These are phyloP conservation scores for Sphagnum tenellum DNA, from an alignment of 225 moss, liverwort and hornwort species.

Conservation along the genomic window DNA sequence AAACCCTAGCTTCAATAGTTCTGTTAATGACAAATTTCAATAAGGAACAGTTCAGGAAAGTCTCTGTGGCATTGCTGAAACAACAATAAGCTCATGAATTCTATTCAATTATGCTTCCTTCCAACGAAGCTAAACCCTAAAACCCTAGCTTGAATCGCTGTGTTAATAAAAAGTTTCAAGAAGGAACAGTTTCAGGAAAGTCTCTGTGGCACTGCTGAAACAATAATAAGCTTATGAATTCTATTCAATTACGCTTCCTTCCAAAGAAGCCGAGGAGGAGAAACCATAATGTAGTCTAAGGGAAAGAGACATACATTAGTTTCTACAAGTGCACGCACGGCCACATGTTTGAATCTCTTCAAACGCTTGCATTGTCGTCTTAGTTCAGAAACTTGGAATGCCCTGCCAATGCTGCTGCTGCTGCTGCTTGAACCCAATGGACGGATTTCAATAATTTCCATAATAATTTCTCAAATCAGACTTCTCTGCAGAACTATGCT, in stretches of 20 bases:
- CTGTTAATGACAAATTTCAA: background rate
- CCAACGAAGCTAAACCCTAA: too few relatives aligned
- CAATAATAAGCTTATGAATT: background rate
- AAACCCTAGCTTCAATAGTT: background rate
- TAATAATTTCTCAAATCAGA: too few relatives aligned
- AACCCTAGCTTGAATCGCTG: background rate
- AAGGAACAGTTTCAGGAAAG: background rate
- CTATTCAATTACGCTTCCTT: background rate
- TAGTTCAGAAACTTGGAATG: too few relatives aligned
- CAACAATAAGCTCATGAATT: background rate
- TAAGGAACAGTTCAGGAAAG: background rate
- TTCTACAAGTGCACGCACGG: conserved; percentile 34
- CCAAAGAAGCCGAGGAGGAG: background rate
- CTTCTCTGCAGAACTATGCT: too few relatives aligned
- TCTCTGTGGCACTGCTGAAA: background rate
- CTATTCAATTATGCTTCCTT: background rate
- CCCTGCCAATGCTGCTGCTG: too few relatives aligned
- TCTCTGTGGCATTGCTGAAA: background rate
- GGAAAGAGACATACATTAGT: conserved; percentile 21
- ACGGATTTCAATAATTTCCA: too few relatives aligned
- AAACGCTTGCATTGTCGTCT: conserved; percentile 16
- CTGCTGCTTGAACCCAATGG: too few relatives aligned
- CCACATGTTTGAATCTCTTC: conserved; percentile 18
- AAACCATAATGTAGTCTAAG: background rate
- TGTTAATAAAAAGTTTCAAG: background rate